These are phyloP conservation scores for Phaeolepiota aurea DNA, from an alignment of 768 basidiomycete species.

Conservation along the genomic window DNA sequence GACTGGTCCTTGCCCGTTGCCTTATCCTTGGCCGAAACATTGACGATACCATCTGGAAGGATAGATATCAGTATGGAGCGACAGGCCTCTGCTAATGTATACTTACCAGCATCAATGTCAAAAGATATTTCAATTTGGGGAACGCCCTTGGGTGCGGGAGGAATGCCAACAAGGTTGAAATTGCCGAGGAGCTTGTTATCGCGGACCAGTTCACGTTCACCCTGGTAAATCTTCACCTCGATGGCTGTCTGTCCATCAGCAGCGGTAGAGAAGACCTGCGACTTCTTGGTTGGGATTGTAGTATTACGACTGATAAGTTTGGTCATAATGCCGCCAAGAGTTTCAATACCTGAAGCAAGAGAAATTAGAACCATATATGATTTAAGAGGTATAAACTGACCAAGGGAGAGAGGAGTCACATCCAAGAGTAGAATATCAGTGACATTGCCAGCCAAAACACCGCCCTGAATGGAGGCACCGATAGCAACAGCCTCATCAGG, in stretches of 20 bases:
- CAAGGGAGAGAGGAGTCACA: slow-evolving; percentile 94
- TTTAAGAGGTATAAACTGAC: slow-evolving; percentile 38
- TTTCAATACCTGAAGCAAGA: slow-evolving; percentile 63
- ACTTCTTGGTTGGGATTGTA: slow-evolving; percentile 99
- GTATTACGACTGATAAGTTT: slow-evolving; percentile 98
- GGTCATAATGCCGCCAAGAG: slow-evolving; percentile 99
- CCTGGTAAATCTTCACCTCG: slow-evolving; percentile 99
- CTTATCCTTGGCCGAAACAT: slow-evolving; percentile 94
- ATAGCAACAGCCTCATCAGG: slow-evolving; percentile 99
- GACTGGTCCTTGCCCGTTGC: slow-evolving; percentile 87
- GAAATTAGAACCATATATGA: background rate
- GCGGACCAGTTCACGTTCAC: slow-evolving; percentile 95
- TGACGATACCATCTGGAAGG: slow-evolving; percentile 83
- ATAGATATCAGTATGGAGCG: no score
- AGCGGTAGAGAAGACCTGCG: slow-evolving; percentile 96
- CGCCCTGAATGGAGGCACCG: slow-evolving; percentile 96
- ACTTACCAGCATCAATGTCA: slow-evolving; percentile 90
- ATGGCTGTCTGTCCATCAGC: slow-evolving; percentile 99
- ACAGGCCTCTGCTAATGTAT: no score
- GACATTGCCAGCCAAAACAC: slow-evolving; percentile 93
- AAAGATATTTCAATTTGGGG: slow-evolving; percentile 88
- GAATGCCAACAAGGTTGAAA: slow-evolving; percentile 98
- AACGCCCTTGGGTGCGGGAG: slow-evolving; percentile 76
- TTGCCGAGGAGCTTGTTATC: slow-evolving; percentile 99
- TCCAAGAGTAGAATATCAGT: slow-evolving; percentile 93